A percentile compares a stretch with the other conserved stretches of the same genome.
Conservation (phyloP, 2,329 filamentous ascomycete genomes). For the Penicillium hesseltinei region DNA sequence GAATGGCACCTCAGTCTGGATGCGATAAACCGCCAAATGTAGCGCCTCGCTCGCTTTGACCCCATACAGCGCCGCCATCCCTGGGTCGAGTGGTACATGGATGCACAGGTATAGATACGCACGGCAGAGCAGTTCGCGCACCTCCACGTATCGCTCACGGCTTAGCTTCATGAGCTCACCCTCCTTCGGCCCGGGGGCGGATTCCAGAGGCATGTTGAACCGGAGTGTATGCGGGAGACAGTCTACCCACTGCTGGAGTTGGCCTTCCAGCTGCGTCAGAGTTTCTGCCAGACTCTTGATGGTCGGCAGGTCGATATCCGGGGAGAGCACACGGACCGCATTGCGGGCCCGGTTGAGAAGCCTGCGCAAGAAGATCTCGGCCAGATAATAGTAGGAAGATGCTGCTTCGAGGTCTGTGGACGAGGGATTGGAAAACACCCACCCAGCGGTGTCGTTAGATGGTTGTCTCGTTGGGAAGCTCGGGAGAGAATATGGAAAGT, state of each 20-base stretch:
- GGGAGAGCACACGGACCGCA: constrained; percentile 22
- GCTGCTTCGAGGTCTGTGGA: constrained; percentile 19
- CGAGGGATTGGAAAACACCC: constrained; percentile 11
- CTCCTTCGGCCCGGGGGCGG: constrained; percentile 16
- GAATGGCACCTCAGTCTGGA: constrained; percentile 27
- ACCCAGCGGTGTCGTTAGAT: constrained; percentile 14
- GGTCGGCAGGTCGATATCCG: constrained; percentile 14
- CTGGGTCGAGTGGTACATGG: constrained; percentile 17
- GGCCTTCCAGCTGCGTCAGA: constrained; percentile 20
- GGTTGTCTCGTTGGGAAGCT: constrained; percentile 20
- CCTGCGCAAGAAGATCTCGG: constrained; percentile 28
- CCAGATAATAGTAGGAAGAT: constrained; percentile 27
- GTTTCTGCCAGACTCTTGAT: constrained; percentile 18
- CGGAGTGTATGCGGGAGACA: constrained; percentile 24
- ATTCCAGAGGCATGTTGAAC: constrained; percentile 25
- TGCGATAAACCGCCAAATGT: constrained; percentile 24
- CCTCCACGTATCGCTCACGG: constrained; percentile 27
- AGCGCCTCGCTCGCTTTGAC: constrained; percentile 25
- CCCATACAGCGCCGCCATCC: constrained; percentile 19
- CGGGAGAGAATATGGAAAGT: constrained; percentile 26
- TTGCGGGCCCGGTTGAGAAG: constrained; percentile 35
- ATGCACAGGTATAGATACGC: constrained; percentile 27
- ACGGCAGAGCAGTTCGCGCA: constrained; percentile 26
- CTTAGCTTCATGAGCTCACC: constrained; percentile 26
- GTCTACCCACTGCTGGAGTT: constrained; percentile 27